Percentiles rank a stretch among this genome's conserved stretches.
phyloP scores from a whole-genome alignment of 2,329 filamentous ascomycete species.

The Aspergillaceae sp. region DNA sequence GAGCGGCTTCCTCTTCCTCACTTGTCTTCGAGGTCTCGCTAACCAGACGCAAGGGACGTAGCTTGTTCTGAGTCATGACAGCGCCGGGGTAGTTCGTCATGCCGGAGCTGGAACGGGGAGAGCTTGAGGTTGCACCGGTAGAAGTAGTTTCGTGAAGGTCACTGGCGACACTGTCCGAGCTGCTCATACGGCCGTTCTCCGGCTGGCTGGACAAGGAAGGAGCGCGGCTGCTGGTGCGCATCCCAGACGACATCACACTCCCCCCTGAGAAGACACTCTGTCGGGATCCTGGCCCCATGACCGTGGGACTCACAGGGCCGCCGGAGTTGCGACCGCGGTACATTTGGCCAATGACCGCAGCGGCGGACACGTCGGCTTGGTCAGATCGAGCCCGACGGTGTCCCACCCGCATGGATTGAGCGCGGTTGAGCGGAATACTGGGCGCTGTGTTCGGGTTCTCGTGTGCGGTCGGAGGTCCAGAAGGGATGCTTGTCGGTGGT shows the following conservation, averaged over 20 bases:
- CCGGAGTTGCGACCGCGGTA: slow-evolving; percentile 57
- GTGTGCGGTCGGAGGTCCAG: slow-evolving; percentile 27
- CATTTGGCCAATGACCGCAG: slow-evolving; percentile 78
- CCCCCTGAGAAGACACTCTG: slow-evolving; percentile 34
- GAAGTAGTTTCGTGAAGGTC: slow-evolving; percentile 40
- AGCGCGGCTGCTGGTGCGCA: slow-evolving; percentile 45
- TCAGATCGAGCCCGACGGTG: slow-evolving; percentile 46
- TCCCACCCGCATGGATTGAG: slow-evolving; percentile 30
- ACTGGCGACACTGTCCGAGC: slow-evolving; percentile 53
- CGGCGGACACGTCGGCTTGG: slow-evolving; percentile 43
- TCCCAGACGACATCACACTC: slow-evolving; percentile 46
- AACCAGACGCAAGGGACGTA: slow-evolving; percentile 77
- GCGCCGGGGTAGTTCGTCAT: slow-evolving; percentile 60
- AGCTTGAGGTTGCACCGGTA: slow-evolving; percentile 41
- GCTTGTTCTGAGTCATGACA: slow-evolving; percentile 59
- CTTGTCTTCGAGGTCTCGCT: slow-evolving; percentile 33
- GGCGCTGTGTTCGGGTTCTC: slow-evolving; percentile 42
- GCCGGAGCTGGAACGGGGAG: slow-evolving; percentile 56
- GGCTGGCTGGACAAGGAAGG: slow-evolving; percentile 44
- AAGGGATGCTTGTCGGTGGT: slow-evolving; percentile 20
- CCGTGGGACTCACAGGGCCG: slow-evolving; percentile 49
- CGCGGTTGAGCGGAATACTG: slow-evolving; percentile 39
- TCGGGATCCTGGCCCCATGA: slow-evolving; percentile 32
- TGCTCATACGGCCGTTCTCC: slow-evolving; percentile 49
- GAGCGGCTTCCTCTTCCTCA: slow-evolving; percentile 36